A percentile compares a stretch with the other conserved stretches of the same genome.
Evolutionary conservation across 495 filamentous ascomycete genomes (phyloP).

Genomic region (Haplographium delicatum): DNA sequence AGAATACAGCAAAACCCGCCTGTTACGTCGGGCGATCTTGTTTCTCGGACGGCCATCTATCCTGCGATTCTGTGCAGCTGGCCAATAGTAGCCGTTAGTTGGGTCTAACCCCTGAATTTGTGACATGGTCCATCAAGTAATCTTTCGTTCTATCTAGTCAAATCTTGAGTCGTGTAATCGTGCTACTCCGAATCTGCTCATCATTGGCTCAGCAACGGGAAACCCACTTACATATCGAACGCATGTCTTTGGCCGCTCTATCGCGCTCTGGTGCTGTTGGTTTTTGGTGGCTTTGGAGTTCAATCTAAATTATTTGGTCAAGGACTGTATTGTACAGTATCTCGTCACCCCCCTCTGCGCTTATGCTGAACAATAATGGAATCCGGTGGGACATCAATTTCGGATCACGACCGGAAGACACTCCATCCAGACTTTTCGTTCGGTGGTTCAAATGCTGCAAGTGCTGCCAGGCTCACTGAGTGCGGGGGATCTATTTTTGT

Average conservation of each 20-base stretch:
- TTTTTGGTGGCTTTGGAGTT: too few relatives aligned
- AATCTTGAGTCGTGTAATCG: conserved; percentile 1
- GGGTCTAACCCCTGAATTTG: conserved; percentile 5
- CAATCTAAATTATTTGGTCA: too few relatives aligned
- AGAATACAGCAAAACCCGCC: neutral
- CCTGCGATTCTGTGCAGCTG: neutral
- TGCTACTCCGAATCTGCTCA: neutral
- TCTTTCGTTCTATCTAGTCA: neutral
- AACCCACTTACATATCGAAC: too few relatives aligned
- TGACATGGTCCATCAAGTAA: conserved; percentile 10
- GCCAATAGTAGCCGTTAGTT: neutral
- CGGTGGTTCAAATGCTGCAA: neutral
- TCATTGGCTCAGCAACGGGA: too few relatives aligned
- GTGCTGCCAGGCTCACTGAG: neutral
- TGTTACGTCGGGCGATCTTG: conserved; percentile 10
- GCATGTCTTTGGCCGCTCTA: too few relatives aligned
- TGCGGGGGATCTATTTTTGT: conserved; percentile 11
- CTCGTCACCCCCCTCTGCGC: too few relatives aligned
- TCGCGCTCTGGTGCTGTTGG: too few relatives aligned
- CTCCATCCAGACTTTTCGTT: too few relatives aligned
- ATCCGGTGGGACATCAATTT: too few relatives aligned
- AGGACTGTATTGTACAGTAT: too few relatives aligned
- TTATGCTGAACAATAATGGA: too few relatives aligned
- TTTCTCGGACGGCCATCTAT: conserved; percentile 7
- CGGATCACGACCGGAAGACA: too few relatives aligned